Conservation (phyloP, 148 eudicot genomes). For the Fagopyrum homotropicum region DNA sequence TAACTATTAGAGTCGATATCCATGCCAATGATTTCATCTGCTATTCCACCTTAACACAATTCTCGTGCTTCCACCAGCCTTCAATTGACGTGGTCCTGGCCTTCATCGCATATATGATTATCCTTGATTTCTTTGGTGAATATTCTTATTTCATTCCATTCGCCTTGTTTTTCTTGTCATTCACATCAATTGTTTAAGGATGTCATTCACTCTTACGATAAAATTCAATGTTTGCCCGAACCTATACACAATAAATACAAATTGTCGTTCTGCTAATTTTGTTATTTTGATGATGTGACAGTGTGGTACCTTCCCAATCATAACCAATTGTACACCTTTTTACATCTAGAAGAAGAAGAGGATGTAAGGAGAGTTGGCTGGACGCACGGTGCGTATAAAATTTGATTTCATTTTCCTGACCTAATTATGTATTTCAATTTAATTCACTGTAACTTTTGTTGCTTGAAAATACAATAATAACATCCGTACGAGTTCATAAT, state of each 20-base stretch:
- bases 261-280: not conserved
- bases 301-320: not conserved
- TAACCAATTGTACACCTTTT: not conserved
- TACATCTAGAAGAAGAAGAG: not conserved
- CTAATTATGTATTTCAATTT: too few relatives aligned
- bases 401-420: too few relatives aligned
- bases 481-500: too few relatives aligned
- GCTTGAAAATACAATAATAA: too few relatives aligned
- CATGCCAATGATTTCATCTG: not conserved
- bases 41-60: not conserved
- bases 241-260: not conserved
- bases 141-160: constrained; percentile 1
- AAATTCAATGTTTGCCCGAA: not conserved
- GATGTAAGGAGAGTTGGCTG: too few relatives aligned
- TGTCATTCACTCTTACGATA: not conserved
- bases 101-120: constrained; percentile 86
- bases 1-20: too few relatives aligned
- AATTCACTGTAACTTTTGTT: too few relatives aligned
- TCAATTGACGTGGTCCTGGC: constrained; percentile 81
- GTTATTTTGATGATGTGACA: not conserved
- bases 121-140: constrained; percentile 84
- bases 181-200: not conserved
- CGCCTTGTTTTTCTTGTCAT: not conserved
- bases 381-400: too few relatives aligned
- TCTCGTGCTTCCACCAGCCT: constrained; percentile 44